Base-by-base conservation (phyloP, 352 stramenopile species). In the Phytophthora vignae region DNA sequence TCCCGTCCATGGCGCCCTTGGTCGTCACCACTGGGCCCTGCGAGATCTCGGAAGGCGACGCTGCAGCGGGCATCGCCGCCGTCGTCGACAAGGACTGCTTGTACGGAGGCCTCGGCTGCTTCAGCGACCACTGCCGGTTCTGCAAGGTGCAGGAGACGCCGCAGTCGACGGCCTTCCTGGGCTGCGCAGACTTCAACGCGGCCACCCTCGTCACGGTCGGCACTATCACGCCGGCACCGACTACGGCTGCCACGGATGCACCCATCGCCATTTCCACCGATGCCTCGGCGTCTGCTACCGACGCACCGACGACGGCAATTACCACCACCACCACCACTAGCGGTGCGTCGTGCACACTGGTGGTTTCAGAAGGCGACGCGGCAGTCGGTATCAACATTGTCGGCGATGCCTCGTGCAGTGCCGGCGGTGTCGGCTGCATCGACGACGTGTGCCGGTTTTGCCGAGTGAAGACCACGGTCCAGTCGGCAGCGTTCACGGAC, bases 371-470 rank as follows among this genome's bases (percentile, higher is more conserved):
- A 1, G 65, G 69, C 2, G 70, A 77, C 15, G 67, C 58, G 12
- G 38, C 71, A 1, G 69, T 78, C n/a, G 78, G 76, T 7, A 75
- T 86, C 21, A 64, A 68, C 2, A 74, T 76, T 54, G 66, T 79
- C 2, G 42, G 61, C 15, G 79, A 83, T 19, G 21, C 17, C 3
- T 58, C 67, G 4, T 86, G 79, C 19, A 60, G 38, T 2, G 55
- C 14, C 17, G 76, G 79, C 27, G 79, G 79, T 12, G 59, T 77
- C n/a, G 76, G 76, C 9, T 84, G 79, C 53, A 83, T 78, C 53
- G 76, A 66, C 44, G 55, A 76, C 5, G 40, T 71, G 25, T 86
- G 79, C 15, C 76, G 76, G n/a, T 86, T 79, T 36, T 88, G 81
- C 61, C 75, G 71, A 58, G 25, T 48, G 8, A 65, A 22, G 4